Conservation (phyloP, 2,329 filamentous ascomycete genomes). For the Fusarium sp. region DNA sequence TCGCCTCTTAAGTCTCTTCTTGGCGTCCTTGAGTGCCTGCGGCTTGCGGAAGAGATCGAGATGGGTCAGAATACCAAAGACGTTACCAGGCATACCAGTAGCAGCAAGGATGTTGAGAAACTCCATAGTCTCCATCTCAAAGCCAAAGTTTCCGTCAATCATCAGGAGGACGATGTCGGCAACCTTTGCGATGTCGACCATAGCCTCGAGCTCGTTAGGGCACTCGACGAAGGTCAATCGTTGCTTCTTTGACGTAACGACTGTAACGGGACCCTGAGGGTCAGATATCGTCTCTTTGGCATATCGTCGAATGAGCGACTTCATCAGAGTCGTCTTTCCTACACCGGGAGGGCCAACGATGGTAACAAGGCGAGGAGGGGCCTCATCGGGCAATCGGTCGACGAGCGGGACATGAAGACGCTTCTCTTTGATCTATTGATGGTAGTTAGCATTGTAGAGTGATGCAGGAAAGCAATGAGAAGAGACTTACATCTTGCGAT, state of each 20-base stretch:
- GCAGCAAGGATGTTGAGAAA: slow-evolving; percentile 94
- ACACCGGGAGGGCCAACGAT: slow-evolving; percentile 96
- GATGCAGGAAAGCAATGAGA: background rate
- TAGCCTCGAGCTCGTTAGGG: slow-evolving; percentile 94
- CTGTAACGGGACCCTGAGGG: slow-evolving; percentile 91
- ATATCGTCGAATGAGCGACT: slow-evolving; percentile 92
- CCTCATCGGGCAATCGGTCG: slow-evolving; percentile 94
- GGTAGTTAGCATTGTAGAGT: slow-evolving; percentile 40
- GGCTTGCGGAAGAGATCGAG: slow-evolving; percentile 95
- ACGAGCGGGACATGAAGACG: slow-evolving; percentile 95
- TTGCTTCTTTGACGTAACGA: slow-evolving; percentile 96
- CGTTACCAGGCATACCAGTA: slow-evolving; percentile 97
- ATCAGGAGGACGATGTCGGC: slow-evolving; percentile 97
- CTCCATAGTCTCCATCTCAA: slow-evolving; percentile 99
- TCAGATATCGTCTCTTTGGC: slow-evolving; percentile 94
- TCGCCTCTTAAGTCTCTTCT: slow-evolving; percentile 94
- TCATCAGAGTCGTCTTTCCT: slow-evolving; percentile 95
- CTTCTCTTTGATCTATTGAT: slow-evolving; percentile 85
- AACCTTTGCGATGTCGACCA: slow-evolving; percentile 97
- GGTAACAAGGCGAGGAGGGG: slow-evolving; percentile 90
- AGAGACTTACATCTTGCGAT: slow-evolving; percentile 72
- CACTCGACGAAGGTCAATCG: slow-evolving; percentile 96
- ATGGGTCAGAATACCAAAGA: slow-evolving; percentile 97
- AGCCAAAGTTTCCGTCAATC: slow-evolving; percentile 99
- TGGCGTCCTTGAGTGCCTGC: slow-evolving; percentile 89